Evolutionary conservation across 805 yeast species (phyloP).

Genomic region (Candida bentonensis): DNA sequence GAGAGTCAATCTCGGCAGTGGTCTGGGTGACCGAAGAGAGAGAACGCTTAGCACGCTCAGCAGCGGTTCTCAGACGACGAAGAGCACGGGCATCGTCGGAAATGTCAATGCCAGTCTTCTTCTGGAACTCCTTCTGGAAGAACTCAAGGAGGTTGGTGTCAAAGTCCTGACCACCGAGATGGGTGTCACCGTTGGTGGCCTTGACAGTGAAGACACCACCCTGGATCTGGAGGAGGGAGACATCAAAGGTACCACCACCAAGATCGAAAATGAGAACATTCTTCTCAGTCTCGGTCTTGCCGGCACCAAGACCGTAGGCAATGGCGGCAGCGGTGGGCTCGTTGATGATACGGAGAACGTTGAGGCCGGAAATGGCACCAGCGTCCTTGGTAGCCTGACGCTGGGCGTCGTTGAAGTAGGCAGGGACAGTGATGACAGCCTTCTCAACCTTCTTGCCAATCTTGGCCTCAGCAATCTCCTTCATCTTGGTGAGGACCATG

Average conservation of each 20-base stretch:
- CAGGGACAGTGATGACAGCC: constrained; percentile 81
- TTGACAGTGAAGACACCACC: constrained; percentile 95
- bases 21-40: constrained; percentile 93
- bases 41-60: constrained; percentile 98
- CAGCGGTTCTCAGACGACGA: constrained; percentile 96
- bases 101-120: constrained; percentile 87
- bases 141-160: constrained; percentile 90
- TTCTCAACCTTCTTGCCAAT: constrained; percentile 67
- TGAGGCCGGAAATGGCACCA: constrained; percentile 74
- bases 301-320: constrained; percentile 93
- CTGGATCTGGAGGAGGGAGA: constrained; percentile 76
- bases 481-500: constrained; percentile 85
- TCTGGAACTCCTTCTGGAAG: constrained; percentile 88
- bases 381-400: constrained; percentile 88
- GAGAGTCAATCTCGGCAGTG: constrained; percentile 90
- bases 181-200: constrained; percentile 99
- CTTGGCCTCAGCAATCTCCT: constrained; percentile 72
- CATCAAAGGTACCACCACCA: constrained; percentile 99
- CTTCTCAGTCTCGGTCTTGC: constrained; percentile 67
- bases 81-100: constrained; percentile 86
- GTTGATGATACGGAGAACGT: constrained; percentile 73
- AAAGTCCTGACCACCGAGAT: constrained; percentile 99
- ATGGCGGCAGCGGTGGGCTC: constrained; percentile 96
- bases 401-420: constrained; percentile 79
- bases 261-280: constrained; percentile 84